phyloP scores from a whole-genome alignment of 2,329 filamentous ascomycete species.

The Aspergillus novoparasiticus region DNA sequence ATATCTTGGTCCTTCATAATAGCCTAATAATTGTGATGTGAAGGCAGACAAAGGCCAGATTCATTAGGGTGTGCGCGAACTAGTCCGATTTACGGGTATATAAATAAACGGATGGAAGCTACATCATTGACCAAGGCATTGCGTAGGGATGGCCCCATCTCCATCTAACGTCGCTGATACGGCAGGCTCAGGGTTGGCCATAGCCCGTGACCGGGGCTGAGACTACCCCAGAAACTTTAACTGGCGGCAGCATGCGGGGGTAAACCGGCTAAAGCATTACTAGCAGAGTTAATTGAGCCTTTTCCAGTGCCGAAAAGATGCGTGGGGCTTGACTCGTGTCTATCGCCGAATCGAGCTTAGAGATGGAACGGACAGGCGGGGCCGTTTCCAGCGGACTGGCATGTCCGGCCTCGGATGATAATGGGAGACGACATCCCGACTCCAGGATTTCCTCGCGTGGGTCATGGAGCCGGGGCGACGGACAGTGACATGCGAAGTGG shows the following conservation, averaged over 20 bases:
- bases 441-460: background rate
- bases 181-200: background rate
- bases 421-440: background rate
- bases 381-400: background rate
- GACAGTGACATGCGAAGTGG: background rate
- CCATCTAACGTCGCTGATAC: background rate
- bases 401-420: background rate
- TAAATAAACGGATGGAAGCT: background rate
- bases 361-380: background rate
- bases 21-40: background rate
- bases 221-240: background rate
- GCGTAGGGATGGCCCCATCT: background rate
- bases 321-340: background rate
- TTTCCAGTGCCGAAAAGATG: background rate
- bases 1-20: constrained; percentile 28
- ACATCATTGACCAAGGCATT: background rate
- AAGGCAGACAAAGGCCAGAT: background rate
- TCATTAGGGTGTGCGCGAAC: background rate
- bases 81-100: background rate
- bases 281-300: background rate
- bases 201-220: background rate
- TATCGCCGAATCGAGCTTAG: background rate
- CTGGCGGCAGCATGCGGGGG: background rate
- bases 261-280: background rate
- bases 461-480: background rate